phyloP scores from a whole-genome alignment of 805 yeast species.

The Saccharomycodes ludwigii region DNA sequence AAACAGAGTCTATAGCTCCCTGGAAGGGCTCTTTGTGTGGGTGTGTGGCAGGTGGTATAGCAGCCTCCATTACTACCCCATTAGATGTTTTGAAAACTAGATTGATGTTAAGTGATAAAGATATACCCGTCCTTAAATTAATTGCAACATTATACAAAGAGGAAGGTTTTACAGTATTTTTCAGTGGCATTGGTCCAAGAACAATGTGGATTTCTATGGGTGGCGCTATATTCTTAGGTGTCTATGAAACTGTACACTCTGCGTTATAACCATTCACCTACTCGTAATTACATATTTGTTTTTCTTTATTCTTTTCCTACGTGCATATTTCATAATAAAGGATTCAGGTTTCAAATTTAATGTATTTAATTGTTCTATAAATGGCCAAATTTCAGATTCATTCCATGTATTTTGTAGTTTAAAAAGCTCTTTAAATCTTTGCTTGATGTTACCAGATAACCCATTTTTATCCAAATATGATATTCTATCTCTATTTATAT shows the following conservation, averaged over 20 bases:
- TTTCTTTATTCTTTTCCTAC: conserved; percentile 35
- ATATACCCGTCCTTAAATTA: conserved; percentile 33
- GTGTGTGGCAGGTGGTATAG: conserved; percentile 68
- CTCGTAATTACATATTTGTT: conserved; percentile 25
- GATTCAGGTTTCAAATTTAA: conserved; percentile 42
- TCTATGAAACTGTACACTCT: conserved; percentile 61
- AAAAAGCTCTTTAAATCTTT: conserved; percentile 42
- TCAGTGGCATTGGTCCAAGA: conserved; percentile 86
- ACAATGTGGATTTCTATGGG: conserved; percentile 98
- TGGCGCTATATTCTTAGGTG: conserved; percentile 93
- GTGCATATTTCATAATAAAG: conserved; percentile 52
- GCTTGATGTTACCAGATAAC: conserved; percentile 36
- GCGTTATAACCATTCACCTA: conserved; percentile 14
- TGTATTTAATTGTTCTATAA: conserved; percentile 44
- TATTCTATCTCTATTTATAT: conserved; percentile 29
- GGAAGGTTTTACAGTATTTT: conserved; percentile 66
- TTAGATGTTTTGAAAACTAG: conserved; percentile 72
- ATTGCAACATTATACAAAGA: conserved; percentile 44
- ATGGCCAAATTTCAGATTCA: conserved; percentile 50
- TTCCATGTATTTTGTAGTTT: conserved; percentile 46
- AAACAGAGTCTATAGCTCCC: conserved; percentile 36
- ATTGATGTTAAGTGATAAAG: conserved; percentile 59
- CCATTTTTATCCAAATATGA: conserved; percentile 38
- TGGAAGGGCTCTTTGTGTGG: conserved; percentile 78
- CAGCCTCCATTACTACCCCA: conserved; percentile 75